A percentile compares a stretch with the other conserved stretches of the same genome.
Evolutionary conservation across 345 rosid genomes (phyloP).

Genomic region (Eucalyptus regnans): DNA sequence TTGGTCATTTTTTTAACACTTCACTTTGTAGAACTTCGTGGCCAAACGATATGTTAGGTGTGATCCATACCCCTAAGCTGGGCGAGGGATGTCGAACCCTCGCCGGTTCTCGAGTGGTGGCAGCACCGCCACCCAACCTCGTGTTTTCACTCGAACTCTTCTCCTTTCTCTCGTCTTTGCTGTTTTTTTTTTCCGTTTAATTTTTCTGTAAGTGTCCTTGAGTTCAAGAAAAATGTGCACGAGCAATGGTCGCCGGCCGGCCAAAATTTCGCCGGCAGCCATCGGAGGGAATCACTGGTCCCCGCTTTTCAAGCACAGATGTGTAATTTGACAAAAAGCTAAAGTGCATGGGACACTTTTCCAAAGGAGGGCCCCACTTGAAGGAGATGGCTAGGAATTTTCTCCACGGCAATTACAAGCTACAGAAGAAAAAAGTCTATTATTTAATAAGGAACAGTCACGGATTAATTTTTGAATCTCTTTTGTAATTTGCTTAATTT

Average conservation of each 20-base stretch:
- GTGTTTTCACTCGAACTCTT: neutral
- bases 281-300: neutral
- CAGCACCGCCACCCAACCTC: neutral
- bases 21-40: neutral
- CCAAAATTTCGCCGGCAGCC: neutral
- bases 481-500: neutral
- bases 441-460: neutral
- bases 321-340: neutral
- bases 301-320: neutral
- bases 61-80: neutral
- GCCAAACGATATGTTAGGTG: neutral
- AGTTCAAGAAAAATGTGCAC: neutral
- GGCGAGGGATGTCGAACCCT: neutral
- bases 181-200: neutral
- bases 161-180: neutral
- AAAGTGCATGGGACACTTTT: neutral
- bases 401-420: neutral
- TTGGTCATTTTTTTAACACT: neutral
- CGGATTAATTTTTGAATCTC: neutral
- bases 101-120: neutral
- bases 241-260: neutral
- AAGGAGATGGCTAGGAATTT: neutral
- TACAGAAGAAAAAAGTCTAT: neutral
- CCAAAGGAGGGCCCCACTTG: neutral
- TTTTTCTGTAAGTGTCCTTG: accelerated